Percentiles rank a stretch among this genome's conserved stretches.
These are phyloP conservation scores for Tulasnella sp. DNA, from an alignment of 768 basidiomycete species.

Conservation along the genomic window DNA sequence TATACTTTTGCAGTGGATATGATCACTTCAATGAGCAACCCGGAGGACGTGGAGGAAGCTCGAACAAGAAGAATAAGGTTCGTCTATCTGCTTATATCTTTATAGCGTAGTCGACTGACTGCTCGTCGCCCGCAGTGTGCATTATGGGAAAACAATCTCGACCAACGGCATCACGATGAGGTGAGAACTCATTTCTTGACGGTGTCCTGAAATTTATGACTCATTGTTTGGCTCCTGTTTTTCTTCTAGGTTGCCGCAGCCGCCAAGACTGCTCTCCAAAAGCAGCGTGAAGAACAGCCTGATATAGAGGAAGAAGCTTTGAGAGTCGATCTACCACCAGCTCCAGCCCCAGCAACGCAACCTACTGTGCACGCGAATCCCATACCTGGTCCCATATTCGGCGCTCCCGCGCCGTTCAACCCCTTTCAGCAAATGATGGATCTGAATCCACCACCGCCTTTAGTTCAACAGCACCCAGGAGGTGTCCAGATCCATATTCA, in stretches of 20 bases:
- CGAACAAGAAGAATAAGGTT: constrained; percentile 20
- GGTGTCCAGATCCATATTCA: too few relatives aligned
- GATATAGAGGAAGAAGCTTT: constrained; percentile 50
- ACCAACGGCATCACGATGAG: constrained; percentile 54
- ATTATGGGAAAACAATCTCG: constrained; percentile 51
- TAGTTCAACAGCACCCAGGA: too few relatives aligned
- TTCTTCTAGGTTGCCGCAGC: constrained; percentile 54
- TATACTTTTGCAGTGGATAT: constrained; percentile 37
- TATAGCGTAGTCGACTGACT: constrained; percentile 27
- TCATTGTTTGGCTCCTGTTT: not conserved
- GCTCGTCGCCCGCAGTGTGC: constrained; percentile 35
- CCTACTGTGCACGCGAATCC: too few relatives aligned
- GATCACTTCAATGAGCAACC: constrained; percentile 48
- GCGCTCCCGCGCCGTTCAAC: too few relatives aligned
- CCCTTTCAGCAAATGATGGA: too few relatives aligned
- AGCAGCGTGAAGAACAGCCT: constrained; percentile 48
- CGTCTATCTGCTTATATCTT: constrained; percentile 10
- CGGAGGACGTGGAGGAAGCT: constrained; percentile 18
- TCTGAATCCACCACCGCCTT: too few relatives aligned
- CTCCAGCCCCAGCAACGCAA: not conserved
- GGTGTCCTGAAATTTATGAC: not conserved
- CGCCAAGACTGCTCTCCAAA: constrained; percentile 51
- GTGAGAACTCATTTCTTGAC: constrained; percentile 27
- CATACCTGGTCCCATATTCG: too few relatives aligned
- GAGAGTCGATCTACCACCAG: constrained; percentile 35